A percentile compares a stretch with the other conserved stretches of the same genome.
These are phyloP conservation scores for Crithidia thermophila DNA, from an alignment of 208 protist species.

Conservation along the genomic window DNA sequence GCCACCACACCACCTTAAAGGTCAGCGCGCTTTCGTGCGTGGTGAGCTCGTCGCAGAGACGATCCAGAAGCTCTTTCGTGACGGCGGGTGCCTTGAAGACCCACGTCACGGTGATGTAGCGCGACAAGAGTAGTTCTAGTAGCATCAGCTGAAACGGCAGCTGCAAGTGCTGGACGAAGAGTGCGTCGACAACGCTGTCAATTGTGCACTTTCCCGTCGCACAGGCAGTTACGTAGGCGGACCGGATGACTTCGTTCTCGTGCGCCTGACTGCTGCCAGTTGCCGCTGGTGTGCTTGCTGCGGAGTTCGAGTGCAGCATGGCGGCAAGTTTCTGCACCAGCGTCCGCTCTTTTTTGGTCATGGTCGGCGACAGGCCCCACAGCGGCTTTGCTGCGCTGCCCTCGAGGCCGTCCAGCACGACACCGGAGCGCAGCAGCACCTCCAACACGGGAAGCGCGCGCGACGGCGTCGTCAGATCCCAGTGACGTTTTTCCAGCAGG, in stretches of 20 bases:
- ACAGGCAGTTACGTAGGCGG: constrained; percentile 31
- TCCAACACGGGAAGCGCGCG: constrained; percentile 53
- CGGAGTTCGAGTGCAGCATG: constrained; percentile 21
- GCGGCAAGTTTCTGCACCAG: constrained; percentile 42
- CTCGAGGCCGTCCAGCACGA: constrained; percentile 59
- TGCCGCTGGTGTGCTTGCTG: background rate
- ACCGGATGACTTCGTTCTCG: constrained; percentile 26
- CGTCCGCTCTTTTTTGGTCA: constrained; percentile 56
- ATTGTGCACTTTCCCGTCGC: constrained; percentile 18
- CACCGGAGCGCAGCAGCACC: constrained; percentile 55
- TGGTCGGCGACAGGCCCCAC: constrained; percentile 50
- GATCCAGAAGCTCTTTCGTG: constrained; percentile 27
- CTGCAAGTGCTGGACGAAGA: constrained; percentile 24
- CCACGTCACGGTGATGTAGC: constrained; percentile 12
- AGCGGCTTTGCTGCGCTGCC: constrained; percentile 41
- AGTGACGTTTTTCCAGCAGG: constrained; percentile 46
- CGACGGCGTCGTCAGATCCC: constrained; percentile 75
- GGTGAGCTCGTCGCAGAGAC: constrained; percentile 21
- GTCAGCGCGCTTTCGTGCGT: constrained; percentile 22
- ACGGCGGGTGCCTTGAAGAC: background rate
- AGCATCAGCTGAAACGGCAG: constrained; percentile 34
- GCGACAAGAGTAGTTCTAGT: constrained; percentile 32
- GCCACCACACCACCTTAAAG: constrained; percentile 49
- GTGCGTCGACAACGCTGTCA: background rate
- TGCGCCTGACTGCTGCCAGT: background rate